These are phyloP conservation scores for Flaveria linearis DNA, from an alignment of 129 eudicot species.

Conservation along the genomic window DNA sequence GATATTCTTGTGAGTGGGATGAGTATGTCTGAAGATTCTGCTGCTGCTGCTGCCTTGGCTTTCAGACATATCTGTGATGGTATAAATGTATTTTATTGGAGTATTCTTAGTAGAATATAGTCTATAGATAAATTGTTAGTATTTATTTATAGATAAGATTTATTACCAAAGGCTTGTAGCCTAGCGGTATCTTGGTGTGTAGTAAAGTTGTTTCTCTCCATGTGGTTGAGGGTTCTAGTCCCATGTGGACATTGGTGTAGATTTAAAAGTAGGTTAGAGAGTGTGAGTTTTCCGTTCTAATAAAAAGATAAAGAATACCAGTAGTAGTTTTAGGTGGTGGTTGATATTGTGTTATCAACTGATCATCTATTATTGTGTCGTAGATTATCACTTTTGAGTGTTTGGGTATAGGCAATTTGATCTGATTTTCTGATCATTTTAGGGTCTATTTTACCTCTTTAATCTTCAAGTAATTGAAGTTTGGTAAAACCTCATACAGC, in stretches of 20 bases:
- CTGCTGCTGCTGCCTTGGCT: conserved; percentile 95
- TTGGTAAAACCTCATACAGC: background rate
- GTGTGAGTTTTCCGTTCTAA: no score
- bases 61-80: conserved; percentile 94
- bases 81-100: conserved; percentile 20
- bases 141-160: background rate
- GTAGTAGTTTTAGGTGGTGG: background rate
- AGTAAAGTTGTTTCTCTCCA: no score
- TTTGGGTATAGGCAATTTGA: background rate
- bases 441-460: background rate
- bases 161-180: no score
- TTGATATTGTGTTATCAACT: background rate
- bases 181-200: no score
- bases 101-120: background rate
- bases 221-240: no score
- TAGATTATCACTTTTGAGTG: background rate
- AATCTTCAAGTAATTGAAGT: background rate
- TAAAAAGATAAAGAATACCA: background rate
- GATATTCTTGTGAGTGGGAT: conserved; percentile 90
- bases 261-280: no score
- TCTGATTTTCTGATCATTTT: background rate
- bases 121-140: background rate
- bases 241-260: no score
- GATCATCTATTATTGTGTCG: background rate
- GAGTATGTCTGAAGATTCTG: conserved; percentile 93